phyloP scores from a whole-genome alignment of 441 rosid genomes.

The Monsonia emarginata region DNA sequence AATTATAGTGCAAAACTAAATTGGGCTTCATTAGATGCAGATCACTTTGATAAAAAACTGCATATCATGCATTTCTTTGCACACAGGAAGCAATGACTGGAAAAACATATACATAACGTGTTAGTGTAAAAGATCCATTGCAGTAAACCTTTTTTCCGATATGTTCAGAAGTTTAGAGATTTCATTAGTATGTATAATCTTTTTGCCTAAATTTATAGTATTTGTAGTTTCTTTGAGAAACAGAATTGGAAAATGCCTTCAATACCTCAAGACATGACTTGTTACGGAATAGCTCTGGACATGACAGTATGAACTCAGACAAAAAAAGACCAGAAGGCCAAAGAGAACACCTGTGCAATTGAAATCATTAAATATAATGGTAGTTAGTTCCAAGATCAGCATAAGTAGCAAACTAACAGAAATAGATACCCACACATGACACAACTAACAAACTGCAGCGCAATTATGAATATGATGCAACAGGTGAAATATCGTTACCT shows the following conservation, averaged over 20 bases:
- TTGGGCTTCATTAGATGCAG: no score
- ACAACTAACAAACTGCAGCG: not conserved
- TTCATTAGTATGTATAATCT: not conserved
- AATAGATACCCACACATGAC: no score
- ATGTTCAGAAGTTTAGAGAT: not conserved
- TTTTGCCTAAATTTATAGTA: not conserved
- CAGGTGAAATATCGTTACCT: not conserved
- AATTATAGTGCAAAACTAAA: no score
- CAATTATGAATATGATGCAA: not conserved
- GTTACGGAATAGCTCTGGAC: slow-evolving; percentile 53
- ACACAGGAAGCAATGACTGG: no score
- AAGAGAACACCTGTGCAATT: slow-evolving; percentile 56
- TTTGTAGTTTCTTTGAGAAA: not conserved
- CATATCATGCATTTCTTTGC: no score
- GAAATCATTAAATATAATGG: slow-evolving; percentile 11
- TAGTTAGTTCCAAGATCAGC: not conserved
- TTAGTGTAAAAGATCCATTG: not conserved
- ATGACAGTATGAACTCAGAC: slow-evolving; percentile 68
- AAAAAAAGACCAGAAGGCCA: slow-evolving; percentile 82
- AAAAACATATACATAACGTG: not conserved
- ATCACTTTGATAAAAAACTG: no score
- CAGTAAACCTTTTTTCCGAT: not conserved
- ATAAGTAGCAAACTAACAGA: not conserved
- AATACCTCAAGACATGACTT: slow-evolving; percentile 79
- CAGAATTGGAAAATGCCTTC: slow-evolving; percentile 11